phyloP scores from a whole-genome alignment of 2,329 filamentous ascomycete genomes.

The Fusarium sp. region DNA sequence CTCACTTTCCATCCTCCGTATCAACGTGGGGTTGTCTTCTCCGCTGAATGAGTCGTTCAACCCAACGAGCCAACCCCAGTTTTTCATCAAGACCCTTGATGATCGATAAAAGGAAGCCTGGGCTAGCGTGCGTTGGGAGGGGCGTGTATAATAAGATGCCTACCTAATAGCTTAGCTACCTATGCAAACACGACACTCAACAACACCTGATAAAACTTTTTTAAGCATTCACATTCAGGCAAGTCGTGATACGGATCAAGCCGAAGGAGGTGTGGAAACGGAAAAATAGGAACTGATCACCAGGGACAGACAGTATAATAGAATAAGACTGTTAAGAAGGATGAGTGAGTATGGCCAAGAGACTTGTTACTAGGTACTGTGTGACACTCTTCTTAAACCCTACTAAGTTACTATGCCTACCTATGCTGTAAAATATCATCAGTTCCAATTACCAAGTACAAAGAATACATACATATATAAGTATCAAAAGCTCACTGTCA shows the following conservation, averaged over 20 bases:
- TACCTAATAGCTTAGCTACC: too few relatives aligned
- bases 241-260: constrained; percentile 19
- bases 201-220: neutral
- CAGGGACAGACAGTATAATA: neutral
- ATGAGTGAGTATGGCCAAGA: neutral
- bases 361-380: neutral
- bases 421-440: neutral
- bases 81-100: constrained; percentile 12
- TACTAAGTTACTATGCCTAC: neutral
- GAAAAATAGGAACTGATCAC: neutral
- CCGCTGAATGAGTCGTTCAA: neutral
- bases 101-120: constrained; percentile 14
- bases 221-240: neutral
- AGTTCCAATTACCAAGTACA: neutral
- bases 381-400: neutral
- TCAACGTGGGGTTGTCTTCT: constrained; percentile 22
- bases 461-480: neutral
- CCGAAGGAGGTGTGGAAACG: constrained; percentile 15
- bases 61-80: constrained; percentile 8
- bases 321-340: neutral
- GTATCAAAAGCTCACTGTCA: neutral
- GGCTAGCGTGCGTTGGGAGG: neutral
- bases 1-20: constrained; percentile 16
- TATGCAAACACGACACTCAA: neutral
- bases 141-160: neutral